Conservation (phyloP, 345 rosid species). For the Cardamine resedifolia region DNA sequence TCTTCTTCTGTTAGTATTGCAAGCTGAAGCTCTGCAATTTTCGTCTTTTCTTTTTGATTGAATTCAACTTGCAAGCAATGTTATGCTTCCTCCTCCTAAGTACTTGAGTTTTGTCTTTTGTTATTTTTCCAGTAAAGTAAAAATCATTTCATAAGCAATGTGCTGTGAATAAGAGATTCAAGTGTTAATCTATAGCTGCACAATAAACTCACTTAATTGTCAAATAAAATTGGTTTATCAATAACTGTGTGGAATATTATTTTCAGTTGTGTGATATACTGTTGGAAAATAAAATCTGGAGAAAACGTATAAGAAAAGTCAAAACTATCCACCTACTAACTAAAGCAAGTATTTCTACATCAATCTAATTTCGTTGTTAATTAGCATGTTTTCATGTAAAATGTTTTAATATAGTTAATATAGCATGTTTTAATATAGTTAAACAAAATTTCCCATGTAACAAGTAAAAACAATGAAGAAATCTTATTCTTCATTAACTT, state of each 20-base stretch:
- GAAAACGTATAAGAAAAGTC: slow-evolving; percentile 34
- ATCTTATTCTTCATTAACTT: background rate
- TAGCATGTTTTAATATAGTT: background rate
- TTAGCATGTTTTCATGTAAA: background rate
- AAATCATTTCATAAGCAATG: background rate
- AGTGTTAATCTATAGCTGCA: background rate
- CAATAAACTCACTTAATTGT: background rate
- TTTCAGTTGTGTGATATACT: background rate
- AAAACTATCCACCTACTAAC: slow-evolving; percentile 20
- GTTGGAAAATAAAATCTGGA: background rate
- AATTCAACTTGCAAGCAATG: slow-evolving; percentile 20
- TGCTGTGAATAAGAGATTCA: background rate
- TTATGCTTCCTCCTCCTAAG: slow-evolving; percentile 18
- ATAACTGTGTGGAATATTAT: background rate
- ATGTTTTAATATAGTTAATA: background rate
- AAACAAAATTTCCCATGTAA: background rate
- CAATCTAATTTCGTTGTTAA: slow-evolving; percentile 8
- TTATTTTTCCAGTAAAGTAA: background rate
- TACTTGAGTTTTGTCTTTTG: background rate
- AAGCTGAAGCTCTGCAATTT: slow-evolving; percentile 2
- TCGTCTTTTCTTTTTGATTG: background rate
- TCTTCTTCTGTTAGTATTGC: background rate
- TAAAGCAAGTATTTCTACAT: slow-evolving; percentile 14
- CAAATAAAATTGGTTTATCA: background rate
- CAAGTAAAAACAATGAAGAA: background rate